Evolutionary conservation across 2,329 filamentous ascomycete species (phyloP).

Genomic region (Colletotrichum lentis): DNA sequence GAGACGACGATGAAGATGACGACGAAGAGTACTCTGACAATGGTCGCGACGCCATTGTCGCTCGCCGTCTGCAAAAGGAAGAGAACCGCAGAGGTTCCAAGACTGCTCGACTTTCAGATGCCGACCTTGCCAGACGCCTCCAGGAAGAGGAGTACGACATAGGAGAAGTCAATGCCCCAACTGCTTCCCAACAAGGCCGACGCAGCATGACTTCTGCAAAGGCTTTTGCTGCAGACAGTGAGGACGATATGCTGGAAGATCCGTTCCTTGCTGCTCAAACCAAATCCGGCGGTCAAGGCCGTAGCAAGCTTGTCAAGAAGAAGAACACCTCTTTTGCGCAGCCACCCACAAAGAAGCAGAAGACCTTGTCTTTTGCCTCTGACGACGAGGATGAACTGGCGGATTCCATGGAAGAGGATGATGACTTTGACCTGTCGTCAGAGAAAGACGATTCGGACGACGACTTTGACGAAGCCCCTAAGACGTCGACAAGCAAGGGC

Average conservation of each 20-base stretch:
- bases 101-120: constrained; percentile 40
- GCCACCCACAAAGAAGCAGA: constrained; percentile 26
- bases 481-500: constrained; percentile 3
- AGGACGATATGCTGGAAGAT: constrained; percentile 24
- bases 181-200: not conserved
- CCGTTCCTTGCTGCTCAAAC: constrained; percentile 24
- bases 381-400: constrained; percentile 35
- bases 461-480: not conserved
- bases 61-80: constrained; percentile 48
- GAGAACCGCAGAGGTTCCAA: constrained; percentile 42
- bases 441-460: constrained; percentile 8
- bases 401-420: constrained; percentile 41
- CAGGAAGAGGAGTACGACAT: constrained; percentile 48
- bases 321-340: constrained; percentile 42
- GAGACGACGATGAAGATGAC: constrained; percentile 54
- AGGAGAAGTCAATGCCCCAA: not conserved
- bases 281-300: constrained; percentile 37
- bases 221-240: constrained; percentile 4
- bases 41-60: constrained; percentile 44
- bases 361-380: constrained; percentile 27
- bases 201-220: not conserved
- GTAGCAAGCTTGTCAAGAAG: constrained; percentile 46
- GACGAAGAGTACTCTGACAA: constrained; percentile 45
- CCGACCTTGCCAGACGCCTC: constrained; percentile 47
- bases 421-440: constrained; percentile 10